phyloP scores from a whole-genome alignment of 768 basidiomycete species.

The Lyophyllum decastes region DNA sequence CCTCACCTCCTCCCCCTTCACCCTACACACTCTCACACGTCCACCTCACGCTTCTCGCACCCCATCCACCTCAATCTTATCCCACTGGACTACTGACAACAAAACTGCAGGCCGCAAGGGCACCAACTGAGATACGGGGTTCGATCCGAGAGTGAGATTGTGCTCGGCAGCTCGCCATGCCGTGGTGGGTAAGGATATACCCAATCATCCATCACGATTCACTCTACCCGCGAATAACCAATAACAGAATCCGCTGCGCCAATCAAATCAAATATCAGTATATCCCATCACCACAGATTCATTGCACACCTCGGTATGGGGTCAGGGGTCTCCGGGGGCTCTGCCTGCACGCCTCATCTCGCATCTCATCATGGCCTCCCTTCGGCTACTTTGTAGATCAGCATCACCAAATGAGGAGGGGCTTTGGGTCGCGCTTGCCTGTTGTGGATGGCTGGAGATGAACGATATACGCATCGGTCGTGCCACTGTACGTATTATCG shows the following conservation, averaged over 20 bases:
- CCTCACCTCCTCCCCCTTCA: not conserved
- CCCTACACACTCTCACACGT: not conserved
- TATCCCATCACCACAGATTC: not conserved
- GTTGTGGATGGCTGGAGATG: slow-evolving; percentile 5
- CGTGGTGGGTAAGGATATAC: not conserved
- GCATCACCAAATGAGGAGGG: not conserved
- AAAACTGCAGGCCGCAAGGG: not conserved
- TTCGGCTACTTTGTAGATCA: not conserved
- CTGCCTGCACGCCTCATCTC: not conserved
- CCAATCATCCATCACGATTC: not conserved
- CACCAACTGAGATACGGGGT: not conserved
- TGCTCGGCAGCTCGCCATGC: not conserved
- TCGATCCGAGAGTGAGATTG: not conserved
- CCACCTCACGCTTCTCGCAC: not conserved
- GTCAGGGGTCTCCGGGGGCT: slow-evolving; percentile 15
- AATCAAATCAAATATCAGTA: not conserved
- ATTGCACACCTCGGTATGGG: not conserved
- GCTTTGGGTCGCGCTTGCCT: slow-evolving; percentile 11
- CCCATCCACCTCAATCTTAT: not conserved
- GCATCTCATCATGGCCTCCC: not conserved
- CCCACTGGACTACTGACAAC: not conserved
- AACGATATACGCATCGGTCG: not conserved
- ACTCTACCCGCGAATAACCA: slow-evolving; percentile 2
- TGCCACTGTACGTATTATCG: not conserved
- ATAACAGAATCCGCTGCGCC: not conserved